Evolutionary conservation across 495 filamentous ascomycete species (phyloP).

Genomic region (Hyaloscypha finlandica): DNA sequence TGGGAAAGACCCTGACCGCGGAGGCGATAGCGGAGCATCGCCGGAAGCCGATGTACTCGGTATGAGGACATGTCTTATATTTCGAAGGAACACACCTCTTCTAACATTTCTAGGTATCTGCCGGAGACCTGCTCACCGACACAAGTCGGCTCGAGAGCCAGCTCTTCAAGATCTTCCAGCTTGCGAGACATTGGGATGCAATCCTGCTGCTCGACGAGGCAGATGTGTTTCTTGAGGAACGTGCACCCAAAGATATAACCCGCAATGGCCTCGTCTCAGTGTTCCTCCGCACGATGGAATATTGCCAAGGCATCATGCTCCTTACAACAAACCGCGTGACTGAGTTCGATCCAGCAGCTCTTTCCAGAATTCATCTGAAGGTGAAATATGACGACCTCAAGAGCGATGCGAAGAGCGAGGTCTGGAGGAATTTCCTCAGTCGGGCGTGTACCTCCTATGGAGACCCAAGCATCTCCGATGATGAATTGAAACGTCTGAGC

Average conservation of each 20-base stretch:
- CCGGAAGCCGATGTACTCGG: conserved; percentile 15
- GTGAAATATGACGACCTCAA: conserved; percentile 17
- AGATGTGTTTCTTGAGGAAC: conserved; percentile 40
- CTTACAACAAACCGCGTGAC: conserved; percentile 21
- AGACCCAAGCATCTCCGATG: conserved; percentile 1
- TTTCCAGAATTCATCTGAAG: conserved; percentile 15
- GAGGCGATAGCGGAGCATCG: conserved; percentile 9
- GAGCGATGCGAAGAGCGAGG: background rate
- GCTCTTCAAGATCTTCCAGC: conserved; percentile 43
- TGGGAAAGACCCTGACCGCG: conserved; percentile 23
- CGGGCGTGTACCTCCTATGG: conserved; percentile 18
- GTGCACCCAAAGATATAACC: conserved; percentile 38
- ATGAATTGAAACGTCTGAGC: background rate
- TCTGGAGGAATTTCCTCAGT: conserved; percentile 20
- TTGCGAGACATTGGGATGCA: conserved; percentile 42
- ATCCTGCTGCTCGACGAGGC: conserved; percentile 29
- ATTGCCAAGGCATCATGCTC: conserved; percentile 22
- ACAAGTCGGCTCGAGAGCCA: conserved; percentile 38
- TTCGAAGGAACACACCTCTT: conserved; percentile 1
- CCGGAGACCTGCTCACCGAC: conserved; percentile 18
- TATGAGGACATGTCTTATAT: conserved; percentile 12
- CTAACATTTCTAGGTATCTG: conserved; percentile 22
- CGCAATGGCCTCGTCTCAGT: conserved; percentile 20
- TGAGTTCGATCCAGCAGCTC: conserved; percentile 20
- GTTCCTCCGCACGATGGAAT: conserved; percentile 24